Base-by-base conservation (phyloP, 139 green algal genomes). In the Asterochloris sp. region DNA sequence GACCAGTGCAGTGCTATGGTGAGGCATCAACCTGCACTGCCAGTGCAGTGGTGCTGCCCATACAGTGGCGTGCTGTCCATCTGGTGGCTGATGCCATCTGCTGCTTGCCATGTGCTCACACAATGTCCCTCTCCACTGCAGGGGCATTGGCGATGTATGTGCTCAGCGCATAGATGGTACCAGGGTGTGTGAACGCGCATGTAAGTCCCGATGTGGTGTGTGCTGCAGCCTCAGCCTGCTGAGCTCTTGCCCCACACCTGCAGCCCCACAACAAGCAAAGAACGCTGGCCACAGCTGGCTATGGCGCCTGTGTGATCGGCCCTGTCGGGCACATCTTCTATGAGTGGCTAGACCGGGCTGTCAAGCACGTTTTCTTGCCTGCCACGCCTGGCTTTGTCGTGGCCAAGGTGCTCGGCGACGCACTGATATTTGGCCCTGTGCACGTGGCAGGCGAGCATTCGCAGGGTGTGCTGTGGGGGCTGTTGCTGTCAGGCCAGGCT, bases 351-450 rank as follows among this genome's bases (percentile, higher is more conserved):
- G 76, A 80, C 54, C 67, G 68, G 24, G 76, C 54, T n/a, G 76
- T 80, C 13, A 80, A 61, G 17, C 76, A 47, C 60, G 67, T 69
- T 11, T 74, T 81, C 77, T 63, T 62, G 62, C 73, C 62, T 23
- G 77, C 62, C 15, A 81, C 77, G 21, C 13, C 73, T 9, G 62
- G 62, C 63, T 81, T 81, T 81, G 77, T 81, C 0, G 14, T 81
- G 16, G 62, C 77, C 26, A 81, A 81, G 14, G 82, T 86, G 60
- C 66, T 74, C 19, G 29, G 60, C 2, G 84, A 87, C 62, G 84
- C 84, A 66, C 17, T 81, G 21, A 21, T 84, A 13, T 87, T 87
- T 81, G 80, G 79, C 11, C 84, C 84, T 23, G 15, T 87, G 8
- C 84, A 87, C 54, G 80, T 87, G 16, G 79, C 67, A 13, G 79